Evolutionary conservation across 768 basidiomycete genomes (phyloP).

Genomic region (Leccinum broughii): DNA sequence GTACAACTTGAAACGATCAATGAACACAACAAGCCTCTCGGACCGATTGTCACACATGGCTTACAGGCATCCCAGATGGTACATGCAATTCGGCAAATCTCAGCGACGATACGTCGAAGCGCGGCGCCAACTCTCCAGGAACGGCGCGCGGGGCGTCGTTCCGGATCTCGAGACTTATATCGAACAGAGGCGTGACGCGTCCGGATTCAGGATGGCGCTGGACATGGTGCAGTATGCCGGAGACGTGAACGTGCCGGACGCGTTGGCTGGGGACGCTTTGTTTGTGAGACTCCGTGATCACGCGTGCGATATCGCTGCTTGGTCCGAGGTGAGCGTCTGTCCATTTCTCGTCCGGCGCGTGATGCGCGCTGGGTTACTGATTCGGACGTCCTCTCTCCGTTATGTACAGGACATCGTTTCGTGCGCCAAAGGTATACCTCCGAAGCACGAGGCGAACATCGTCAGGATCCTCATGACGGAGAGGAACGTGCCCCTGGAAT

Average conservation of each 20-base stretch:
- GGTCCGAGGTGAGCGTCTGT: slow-evolving; percentile 51
- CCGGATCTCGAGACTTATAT: slow-evolving; percentile 50
- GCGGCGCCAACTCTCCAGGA: slow-evolving; percentile 30
- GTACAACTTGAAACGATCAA: neutral
- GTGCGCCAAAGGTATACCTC: slow-evolving; percentile 48
- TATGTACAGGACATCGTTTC: slow-evolving; percentile 56
- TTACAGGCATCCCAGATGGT: slow-evolving; percentile 41
- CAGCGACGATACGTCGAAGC: slow-evolving; percentile 37
- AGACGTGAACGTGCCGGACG: slow-evolving; percentile 41
- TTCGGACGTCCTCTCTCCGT: neutral
- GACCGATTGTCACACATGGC: slow-evolving; percentile 38
- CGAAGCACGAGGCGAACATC: slow-evolving; percentile 42
- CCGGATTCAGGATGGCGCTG: slow-evolving; percentile 50
- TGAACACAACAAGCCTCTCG: slow-evolving; percentile 36
- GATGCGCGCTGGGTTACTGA: neutral
- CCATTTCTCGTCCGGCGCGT: neutral
- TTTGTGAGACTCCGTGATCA: slow-evolving; percentile 38
- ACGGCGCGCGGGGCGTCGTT: slow-evolving; percentile 21
- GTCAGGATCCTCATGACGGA: slow-evolving; percentile 50
- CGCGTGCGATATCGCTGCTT: slow-evolving; percentile 51
- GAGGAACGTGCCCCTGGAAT: slow-evolving; percentile 47
- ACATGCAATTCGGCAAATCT: slow-evolving; percentile 40
- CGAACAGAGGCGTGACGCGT: slow-evolving; percentile 45
- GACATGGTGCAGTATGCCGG: slow-evolving; percentile 54
- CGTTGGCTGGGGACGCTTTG: slow-evolving; percentile 24